phyloP scores from a whole-genome alignment of 164 flowering plant species.

The Chimonanthus salicifolius region DNA sequence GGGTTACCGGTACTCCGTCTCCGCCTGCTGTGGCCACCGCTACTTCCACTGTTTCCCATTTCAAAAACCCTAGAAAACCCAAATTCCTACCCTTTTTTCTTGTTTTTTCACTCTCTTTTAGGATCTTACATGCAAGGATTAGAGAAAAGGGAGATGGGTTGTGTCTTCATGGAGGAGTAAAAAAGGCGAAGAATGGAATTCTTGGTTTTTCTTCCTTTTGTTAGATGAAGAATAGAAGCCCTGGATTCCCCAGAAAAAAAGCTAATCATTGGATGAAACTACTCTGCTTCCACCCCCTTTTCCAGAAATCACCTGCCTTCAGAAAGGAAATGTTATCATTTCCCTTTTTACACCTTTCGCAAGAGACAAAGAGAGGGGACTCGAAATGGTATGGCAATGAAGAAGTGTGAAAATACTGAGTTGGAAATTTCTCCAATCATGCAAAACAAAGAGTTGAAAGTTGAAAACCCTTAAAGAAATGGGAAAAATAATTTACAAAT shows the following conservation, averaged over 20 bases:
- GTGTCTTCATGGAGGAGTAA: background rate
- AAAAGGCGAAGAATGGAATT: too few relatives aligned
- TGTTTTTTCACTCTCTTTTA: too few relatives aligned
- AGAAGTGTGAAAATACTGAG: too few relatives aligned
- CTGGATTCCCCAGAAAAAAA: background rate
- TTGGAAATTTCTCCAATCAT: too few relatives aligned
- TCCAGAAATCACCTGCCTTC: too few relatives aligned
- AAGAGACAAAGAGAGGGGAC: too few relatives aligned
- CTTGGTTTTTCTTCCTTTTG: background rate
- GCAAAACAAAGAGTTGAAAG: too few relatives aligned
- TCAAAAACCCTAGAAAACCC: background rate
- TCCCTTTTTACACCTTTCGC: too few relatives aligned
- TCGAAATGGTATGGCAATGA: too few relatives aligned
- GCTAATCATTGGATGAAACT: too few relatives aligned
- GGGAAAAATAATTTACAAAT: background rate
- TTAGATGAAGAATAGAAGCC: background rate
- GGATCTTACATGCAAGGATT: background rate
- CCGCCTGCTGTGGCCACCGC: conserved; percentile 25
- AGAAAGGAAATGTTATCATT: too few relatives aligned
- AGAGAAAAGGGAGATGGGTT: background rate
- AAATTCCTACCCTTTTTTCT: background rate
- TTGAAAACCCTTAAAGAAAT: background rate
- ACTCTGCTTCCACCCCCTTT: too few relatives aligned
- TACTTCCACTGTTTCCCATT: conserved; percentile 72
- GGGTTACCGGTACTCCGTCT: conserved; percentile 39